Evolutionary conservation across 768 basidiomycete genomes (phyloP), one percentile per base, ranked within the genome.

Genomic region (Botryobasidium botryosum): DNA sequence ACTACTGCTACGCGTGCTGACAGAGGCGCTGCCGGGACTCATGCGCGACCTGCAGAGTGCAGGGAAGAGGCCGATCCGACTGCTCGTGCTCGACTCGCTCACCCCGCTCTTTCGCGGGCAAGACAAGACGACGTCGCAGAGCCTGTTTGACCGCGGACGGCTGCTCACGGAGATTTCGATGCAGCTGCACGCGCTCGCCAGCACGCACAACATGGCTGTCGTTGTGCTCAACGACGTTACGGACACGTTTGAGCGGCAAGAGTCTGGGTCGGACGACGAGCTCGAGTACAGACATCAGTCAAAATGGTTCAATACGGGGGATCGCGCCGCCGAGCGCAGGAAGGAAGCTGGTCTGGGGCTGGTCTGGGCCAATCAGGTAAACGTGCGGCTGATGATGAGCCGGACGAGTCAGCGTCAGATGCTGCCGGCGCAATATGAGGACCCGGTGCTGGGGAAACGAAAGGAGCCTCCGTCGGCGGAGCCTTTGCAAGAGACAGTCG

Each of bases 301-400:
- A 2, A 71, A 72, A 15, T 77, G 79, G 74, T 94, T 92, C 57
- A 70, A 68, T 32, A 71, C 77, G 15, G 73, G 74, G 20, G 68
- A 75, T 53, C 71, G 64, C 43, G 56, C 73, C 20, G 72, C 72
- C 2, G 74, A 75, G 47, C 64, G 69, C 46, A 61, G 58, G 36
- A 87, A 88, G 55, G 82, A 92, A 60, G 87, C 83, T 0, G 74
- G 72, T 31, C 64, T 97, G 2, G 91, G 91, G 2, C 74, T 94
- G 41, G 77, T 76, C 6, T 97, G 92, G 92, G 82, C 91, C 13
- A 96, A 92, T 59, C 80, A 86, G 54, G 68, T 97, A 46, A 91
- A 92, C 52, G 70, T 69, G 3, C 72, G 92, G 20, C 70, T 96
- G 37, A 77, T 92, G 68, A 69, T 94, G 85, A 25, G 90, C 88